These are phyloP conservation scores for Linum trigynum DNA, from an alignment of 345 rosid species.

Conservation along the genomic window DNA sequence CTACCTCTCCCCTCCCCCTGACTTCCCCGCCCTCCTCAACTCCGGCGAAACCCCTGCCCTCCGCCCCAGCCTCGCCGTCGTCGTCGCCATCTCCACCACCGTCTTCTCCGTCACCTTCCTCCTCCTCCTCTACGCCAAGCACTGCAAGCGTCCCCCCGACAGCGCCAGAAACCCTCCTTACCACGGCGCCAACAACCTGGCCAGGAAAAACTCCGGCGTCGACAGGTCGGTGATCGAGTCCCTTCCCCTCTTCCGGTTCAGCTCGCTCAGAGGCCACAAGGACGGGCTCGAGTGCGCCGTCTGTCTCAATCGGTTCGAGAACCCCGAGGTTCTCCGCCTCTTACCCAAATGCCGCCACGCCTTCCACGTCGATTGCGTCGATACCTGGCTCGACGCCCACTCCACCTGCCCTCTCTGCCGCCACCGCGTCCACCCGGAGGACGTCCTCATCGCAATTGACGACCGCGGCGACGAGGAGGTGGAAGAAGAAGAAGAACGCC, in stretches of 20 bases:
- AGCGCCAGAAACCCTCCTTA: slow-evolving; percentile 14
- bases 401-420: slow-evolving; percentile 96
- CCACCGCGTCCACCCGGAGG: slow-evolving; percentile 84
- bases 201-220: slow-evolving; percentile 67
- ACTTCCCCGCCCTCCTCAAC: slow-evolving; percentile 14
- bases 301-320: slow-evolving; percentile 57
- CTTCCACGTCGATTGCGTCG: slow-evolving; percentile 88
- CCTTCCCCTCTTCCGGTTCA: slow-evolving; percentile 72
- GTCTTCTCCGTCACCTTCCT: slow-evolving; percentile 65
- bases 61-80: slow-evolving; percentile 53
- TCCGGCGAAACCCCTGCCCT: slow-evolving; percentile 27
- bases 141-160: slow-evolving; percentile 34
- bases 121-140: slow-evolving; percentile 70
- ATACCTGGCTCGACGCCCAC: slow-evolving; percentile 92
- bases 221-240: slow-evolving; percentile 62
- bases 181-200: not conserved
- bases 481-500: not conserved
- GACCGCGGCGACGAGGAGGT: slow-evolving; percentile 5
- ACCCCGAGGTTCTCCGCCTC: slow-evolving; percentile 47
- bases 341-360: slow-evolving; percentile 90
- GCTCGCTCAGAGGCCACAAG: slow-evolving; percentile 59
- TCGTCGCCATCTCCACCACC: slow-evolving; percentile 54
- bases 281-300: slow-evolving; percentile 85
- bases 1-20: not conserved
- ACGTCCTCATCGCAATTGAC: slow-evolving; percentile 49